A percentile compares a stretch with the other conserved stretches of the same genome.
phyloP scores from a whole-genome alignment of 805 yeast species.

The Zygoascus ofunaensis region DNA sequence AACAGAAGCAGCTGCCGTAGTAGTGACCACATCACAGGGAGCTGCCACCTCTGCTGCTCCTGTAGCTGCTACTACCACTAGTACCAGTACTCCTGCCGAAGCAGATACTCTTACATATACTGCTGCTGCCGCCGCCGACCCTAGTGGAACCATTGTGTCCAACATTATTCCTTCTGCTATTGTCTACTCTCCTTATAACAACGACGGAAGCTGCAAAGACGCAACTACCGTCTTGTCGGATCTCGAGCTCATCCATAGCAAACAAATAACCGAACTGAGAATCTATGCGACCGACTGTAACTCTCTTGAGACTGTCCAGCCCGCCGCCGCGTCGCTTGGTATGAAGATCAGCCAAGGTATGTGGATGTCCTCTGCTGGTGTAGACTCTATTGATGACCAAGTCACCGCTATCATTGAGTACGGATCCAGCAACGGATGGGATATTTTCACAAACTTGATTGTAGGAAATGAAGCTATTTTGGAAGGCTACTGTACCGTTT shows the following conservation, averaged over 20 bases:
- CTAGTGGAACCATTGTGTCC: slow-evolving; percentile 17
- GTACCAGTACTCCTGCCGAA: slow-evolving; percentile 14
- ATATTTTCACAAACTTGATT: slow-evolving; percentile 63
- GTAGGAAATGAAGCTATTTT: slow-evolving; percentile 84
- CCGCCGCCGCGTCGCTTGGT: slow-evolving; percentile 51
- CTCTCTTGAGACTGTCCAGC: slow-evolving; percentile 54
- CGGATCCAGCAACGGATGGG: slow-evolving; percentile 55
- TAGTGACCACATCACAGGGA: slow-evolving; percentile 22
- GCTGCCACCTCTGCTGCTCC: slow-evolving; percentile 12
- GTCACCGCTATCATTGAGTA: slow-evolving; percentile 45
- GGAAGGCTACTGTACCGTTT: slow-evolving; percentile 49
- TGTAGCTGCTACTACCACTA: slow-evolving; percentile 4
- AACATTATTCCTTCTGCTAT: slow-evolving; percentile 24
- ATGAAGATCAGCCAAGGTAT: slow-evolving; percentile 76
- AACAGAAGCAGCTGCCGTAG: slow-evolving; percentile 20
- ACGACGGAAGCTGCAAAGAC: slow-evolving; percentile 60
- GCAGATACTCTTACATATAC: slow-evolving; percentile 13
- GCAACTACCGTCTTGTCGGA: slow-evolving; percentile 47
- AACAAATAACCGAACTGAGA: slow-evolving; percentile 60
- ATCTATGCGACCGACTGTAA: slow-evolving; percentile 84
- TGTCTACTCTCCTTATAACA: slow-evolving; percentile 51
- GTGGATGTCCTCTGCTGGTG: slow-evolving; percentile 63
- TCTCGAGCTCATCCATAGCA: slow-evolving; percentile 44
- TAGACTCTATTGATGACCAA: slow-evolving; percentile 55
- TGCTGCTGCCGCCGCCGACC: slow-evolving; percentile 14